These are phyloP conservation scores for Porcisia hertigi DNA, from an alignment of 208 protist genomes.

Conservation along the genomic window DNA sequence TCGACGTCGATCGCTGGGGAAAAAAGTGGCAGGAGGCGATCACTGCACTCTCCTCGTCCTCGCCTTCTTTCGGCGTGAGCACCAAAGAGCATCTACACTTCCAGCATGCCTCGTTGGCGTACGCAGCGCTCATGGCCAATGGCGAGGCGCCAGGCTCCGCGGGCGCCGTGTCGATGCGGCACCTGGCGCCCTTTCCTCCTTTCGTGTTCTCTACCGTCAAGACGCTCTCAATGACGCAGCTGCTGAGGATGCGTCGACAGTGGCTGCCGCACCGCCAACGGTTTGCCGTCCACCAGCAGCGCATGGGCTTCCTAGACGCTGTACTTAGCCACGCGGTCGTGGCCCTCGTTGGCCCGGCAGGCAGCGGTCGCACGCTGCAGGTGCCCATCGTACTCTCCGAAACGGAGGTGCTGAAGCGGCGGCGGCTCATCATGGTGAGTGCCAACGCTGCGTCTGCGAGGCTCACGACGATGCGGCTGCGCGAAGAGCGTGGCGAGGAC, in stretches of 20 bases:
- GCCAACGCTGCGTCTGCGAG: constrained; percentile 59
- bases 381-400: constrained; percentile 80
- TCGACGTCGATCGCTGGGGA: constrained; percentile 62
- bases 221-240: constrained; percentile 72
- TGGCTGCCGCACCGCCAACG: constrained; percentile 88
- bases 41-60: not conserved
- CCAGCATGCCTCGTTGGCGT: constrained; percentile 21
- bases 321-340: constrained; percentile 62
- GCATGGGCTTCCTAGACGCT: constrained; percentile 70
- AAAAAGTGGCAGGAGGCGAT: constrained; percentile 17
- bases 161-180: constrained; percentile 23
- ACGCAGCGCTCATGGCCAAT: constrained; percentile 30
- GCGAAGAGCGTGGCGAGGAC: constrained; percentile 87
- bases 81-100: not conserved
- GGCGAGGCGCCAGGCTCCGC: constrained; percentile 1
- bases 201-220: constrained; percentile 51
- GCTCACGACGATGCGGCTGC: constrained; percentile 66
- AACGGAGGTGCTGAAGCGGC: constrained; percentile 80
- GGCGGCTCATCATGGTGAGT: constrained; percentile 71
- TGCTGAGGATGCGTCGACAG: constrained; percentile 70
- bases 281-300: constrained; percentile 75
- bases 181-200: constrained; percentile 65
- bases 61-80: not conserved
- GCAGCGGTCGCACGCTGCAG: constrained; percentile 76
- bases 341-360: constrained; percentile 54